These are phyloP conservation scores for Chytriomyces sp. DNA, from an alignment of 192 early-diverging fungal species.

Conservation along the genomic window DNA sequence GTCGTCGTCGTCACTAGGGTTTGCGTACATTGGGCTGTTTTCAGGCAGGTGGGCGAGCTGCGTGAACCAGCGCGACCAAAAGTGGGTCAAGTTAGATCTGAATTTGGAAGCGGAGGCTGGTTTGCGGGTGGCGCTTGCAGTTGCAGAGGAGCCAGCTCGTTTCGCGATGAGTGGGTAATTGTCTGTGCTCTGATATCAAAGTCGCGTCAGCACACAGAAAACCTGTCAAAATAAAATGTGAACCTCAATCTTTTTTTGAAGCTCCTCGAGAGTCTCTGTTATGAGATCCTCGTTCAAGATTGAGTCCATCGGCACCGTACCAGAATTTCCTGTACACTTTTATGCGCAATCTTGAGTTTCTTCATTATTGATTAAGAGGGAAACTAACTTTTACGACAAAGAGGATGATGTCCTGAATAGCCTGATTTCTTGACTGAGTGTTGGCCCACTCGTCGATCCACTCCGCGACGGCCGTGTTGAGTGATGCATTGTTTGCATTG, in stretches of 20 bases:
- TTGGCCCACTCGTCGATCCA: constrained; percentile 72
- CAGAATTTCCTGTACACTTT: constrained; percentile 61
- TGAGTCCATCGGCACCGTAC: constrained; percentile 40
- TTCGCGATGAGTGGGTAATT: constrained; percentile 81
- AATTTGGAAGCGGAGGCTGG: constrained; percentile 53
- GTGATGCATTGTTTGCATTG: too few relatives aligned
- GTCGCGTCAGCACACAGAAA: not conserved
- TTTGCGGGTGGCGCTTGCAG: constrained; percentile 42
- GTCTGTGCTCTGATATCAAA: constrained; percentile 28
- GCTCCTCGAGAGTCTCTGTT: constrained; percentile 56
- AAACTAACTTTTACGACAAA: constrained; percentile 63
- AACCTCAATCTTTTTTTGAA: constrained; percentile 68
- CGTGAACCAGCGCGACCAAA: constrained; percentile 54
- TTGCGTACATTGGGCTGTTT: not conserved
- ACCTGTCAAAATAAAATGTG: not conserved
- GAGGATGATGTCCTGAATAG: constrained; percentile 74
- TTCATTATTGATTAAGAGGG: constrained; percentile 25
- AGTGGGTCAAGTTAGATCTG: constrained; percentile 67
- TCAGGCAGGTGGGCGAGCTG: constrained; percentile 36
- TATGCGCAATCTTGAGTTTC: not conserved
- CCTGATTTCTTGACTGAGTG: constrained; percentile 53
- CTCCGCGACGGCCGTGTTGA: constrained; percentile 66
- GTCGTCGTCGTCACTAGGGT: constrained; percentile 54
- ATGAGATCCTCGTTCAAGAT: constrained; percentile 62
- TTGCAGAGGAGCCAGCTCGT: constrained; percentile 10